Percentiles rank a stretch among this genome's conserved stretches.
Conservation (phyloP, 2,329 filamentous ascomycete species). For the Talaromyces sp. region DNA sequence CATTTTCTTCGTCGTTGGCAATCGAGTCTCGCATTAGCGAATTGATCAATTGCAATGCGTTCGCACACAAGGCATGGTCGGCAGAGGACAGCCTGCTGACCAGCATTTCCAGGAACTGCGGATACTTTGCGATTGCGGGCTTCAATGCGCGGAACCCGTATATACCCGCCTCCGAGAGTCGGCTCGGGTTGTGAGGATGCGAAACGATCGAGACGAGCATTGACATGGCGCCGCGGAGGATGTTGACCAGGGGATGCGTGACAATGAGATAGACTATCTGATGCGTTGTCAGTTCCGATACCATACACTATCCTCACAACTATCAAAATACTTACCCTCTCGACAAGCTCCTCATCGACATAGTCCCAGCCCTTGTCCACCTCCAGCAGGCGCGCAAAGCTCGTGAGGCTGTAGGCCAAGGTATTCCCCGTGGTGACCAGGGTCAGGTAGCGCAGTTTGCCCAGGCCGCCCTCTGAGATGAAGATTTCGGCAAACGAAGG, state of each 20-base stretch:
- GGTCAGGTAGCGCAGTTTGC: conserved; percentile 74
- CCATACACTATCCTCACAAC: not conserved
- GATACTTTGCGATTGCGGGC: conserved; percentile 83
- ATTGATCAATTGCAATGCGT: conserved; percentile 92
- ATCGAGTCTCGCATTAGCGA: conserved; percentile 89
- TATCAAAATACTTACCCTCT: conserved; percentile 46
- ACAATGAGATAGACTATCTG: conserved; percentile 87
- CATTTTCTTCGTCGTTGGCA: conserved; percentile 67
- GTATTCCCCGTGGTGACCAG: conserved; percentile 87
- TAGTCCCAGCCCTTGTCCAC: conserved; percentile 96
- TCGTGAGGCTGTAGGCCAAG: conserved; percentile 88
- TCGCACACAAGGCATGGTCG: conserved; percentile 92
- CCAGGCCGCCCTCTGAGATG: conserved; percentile 80
- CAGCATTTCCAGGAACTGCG: conserved; percentile 90
- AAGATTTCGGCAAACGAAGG: conserved; percentile 95
- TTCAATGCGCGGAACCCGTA: conserved; percentile 90
- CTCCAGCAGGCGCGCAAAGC: conserved; percentile 79
- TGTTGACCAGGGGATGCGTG: conserved; percentile 93
- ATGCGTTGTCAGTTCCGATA: not conserved
- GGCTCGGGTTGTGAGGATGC: conserved; percentile 62
- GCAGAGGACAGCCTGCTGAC: conserved; percentile 88
- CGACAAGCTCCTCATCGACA: conserved; percentile 49
- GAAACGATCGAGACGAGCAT: conserved; percentile 91
- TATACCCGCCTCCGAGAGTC: conserved; percentile 46
- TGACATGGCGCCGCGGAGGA: conserved; percentile 92